phyloP scores from a whole-genome alignment of 352 stramenopile species.

The Globisporangium viniferum region DNA sequence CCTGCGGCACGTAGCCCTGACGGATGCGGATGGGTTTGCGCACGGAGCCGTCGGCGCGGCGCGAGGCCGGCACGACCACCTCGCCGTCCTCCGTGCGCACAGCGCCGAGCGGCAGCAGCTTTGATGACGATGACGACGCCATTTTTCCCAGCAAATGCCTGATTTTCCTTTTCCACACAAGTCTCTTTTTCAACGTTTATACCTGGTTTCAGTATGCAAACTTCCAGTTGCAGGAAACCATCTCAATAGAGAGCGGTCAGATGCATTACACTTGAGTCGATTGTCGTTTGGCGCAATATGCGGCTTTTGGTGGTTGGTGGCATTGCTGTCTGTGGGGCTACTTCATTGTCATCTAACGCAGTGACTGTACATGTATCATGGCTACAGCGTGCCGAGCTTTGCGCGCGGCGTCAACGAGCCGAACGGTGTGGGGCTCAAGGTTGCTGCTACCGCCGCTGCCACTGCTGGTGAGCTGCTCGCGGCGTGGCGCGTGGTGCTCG shows the following conservation, averaged over 20 bases:
- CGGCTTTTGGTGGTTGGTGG: not conserved
- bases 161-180: not conserved
- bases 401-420: not conserved
- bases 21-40: slow-evolving; percentile 82
- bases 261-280: not conserved
- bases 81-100: slow-evolving; percentile 56
- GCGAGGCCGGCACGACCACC: slow-evolving; percentile 61
- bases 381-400: not conserved
- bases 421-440: not conserved
- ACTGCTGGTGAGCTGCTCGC: not conserved
- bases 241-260: not conserved
- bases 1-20: slow-evolving; percentile 75
- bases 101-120: slow-evolving; percentile 51
- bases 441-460: not conserved
- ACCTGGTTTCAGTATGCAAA: not conserved
- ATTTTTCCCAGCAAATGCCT: not conserved
- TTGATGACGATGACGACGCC: not conserved
- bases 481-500: slow-evolving; percentile 6
- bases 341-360: not conserved
- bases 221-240: not conserved
- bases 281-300: not conserved
- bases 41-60: slow-evolving; percentile 65
- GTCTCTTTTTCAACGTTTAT: not conserved
- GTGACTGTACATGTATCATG: not conserved
- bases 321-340: too few species aligned